Evolutionary conservation across 1,284 basidiomycete species (phyloP).

Genomic region (Cerioporus squamosus): DNA sequence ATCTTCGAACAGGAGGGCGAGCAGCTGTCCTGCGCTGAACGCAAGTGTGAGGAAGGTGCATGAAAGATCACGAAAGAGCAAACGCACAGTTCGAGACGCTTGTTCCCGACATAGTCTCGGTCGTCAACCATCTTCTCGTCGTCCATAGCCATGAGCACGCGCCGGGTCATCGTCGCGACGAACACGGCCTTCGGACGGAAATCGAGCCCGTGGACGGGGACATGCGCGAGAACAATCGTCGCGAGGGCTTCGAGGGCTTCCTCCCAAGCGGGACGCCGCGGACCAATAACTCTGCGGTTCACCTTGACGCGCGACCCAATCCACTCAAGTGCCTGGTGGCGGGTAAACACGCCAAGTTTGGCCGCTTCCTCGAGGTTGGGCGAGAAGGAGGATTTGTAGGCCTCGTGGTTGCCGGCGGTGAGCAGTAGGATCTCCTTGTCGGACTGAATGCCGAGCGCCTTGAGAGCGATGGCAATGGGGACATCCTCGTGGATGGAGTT

Average conservation of each 20-base stretch:
- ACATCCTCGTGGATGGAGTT: slow-evolving; percentile 98
- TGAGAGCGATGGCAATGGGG: slow-evolving; percentile 95
- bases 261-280: slow-evolving; percentile 87
- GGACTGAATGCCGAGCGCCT: slow-evolving; percentile 95
- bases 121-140: slow-evolving; percentile 99
- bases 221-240: slow-evolving; percentile 96
- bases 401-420: slow-evolving; percentile 91
- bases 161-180: slow-evolving; percentile 96
- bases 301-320: slow-evolving; percentile 93
- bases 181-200: slow-evolving; percentile 97
- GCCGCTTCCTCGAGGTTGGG: slow-evolving; percentile 95
- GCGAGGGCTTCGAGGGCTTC: slow-evolving; percentile 96
- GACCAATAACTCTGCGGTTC: slow-evolving; percentile 79
- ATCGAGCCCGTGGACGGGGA: slow-evolving; percentile 90
- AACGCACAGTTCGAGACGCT: slow-evolving; percentile 92
- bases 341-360: slow-evolving; percentile 89
- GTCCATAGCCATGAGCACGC: slow-evolving; percentile 96
- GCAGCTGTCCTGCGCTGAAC: slow-evolving; percentile 89
- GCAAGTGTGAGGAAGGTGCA: not conserved
- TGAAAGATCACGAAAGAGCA: slow-evolving; percentile 4
- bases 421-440: slow-evolving; percentile 98
- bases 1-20: slow-evolving; percentile 97
- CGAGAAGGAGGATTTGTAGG: slow-evolving; percentile 89
- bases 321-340: slow-evolving; percentile 94
- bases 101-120: slow-evolving; percentile 99